A percentile compares a stretch with the other conserved stretches of the same genome.
Evolutionary conservation across 1,284 basidiomycete genomes (phyloP).

Genomic region (Lignosus rhinocerotis): DNA sequence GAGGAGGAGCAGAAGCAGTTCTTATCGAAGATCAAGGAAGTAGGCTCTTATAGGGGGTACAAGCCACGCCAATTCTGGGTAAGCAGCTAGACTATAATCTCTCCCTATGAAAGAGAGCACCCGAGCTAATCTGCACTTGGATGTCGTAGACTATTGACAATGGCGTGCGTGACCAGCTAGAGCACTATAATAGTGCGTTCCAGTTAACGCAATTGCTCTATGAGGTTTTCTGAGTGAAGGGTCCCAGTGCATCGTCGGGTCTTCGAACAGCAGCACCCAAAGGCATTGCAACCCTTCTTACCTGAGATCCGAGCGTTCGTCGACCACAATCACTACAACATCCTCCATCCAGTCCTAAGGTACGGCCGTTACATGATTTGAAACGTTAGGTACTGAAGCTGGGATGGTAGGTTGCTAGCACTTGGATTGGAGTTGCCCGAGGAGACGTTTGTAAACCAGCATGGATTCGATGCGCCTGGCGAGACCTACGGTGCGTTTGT

Average conservation of each 20-base stretch:
- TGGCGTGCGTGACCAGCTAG: constrained; percentile 60
- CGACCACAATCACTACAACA: constrained; percentile 32
- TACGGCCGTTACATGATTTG: constrained; percentile 2
- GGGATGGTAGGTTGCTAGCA: constrained; percentile 9
- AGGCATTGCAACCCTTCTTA: constrained; percentile 38
- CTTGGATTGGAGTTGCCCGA: constrained; percentile 21
- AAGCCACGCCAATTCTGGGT: constrained; percentile 60
- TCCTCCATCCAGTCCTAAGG: constrained; percentile 27
- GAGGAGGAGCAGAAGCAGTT: constrained; percentile 60
- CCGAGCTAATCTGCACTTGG: too few species aligned
- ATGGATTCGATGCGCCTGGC: constrained; percentile 32
- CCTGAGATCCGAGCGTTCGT: constrained; percentile 42
- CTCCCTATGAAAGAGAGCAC: too few species aligned
- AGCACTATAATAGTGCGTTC: constrained; percentile 55
- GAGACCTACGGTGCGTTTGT: constrained; percentile 33
- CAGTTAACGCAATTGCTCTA: background rate
- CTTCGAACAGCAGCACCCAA: constrained; percentile 31
- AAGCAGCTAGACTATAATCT: background rate
- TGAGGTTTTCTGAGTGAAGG: background rate
- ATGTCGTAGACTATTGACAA: constrained; percentile 40
- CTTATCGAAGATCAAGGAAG: constrained; percentile 44
- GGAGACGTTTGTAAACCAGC: constrained; percentile 33
- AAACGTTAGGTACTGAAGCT: background rate
- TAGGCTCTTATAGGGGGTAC: constrained; percentile 60
- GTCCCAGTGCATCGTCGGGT: background rate